phyloP scores from a whole-genome alignment of 768 basidiomycete genomes.

The Imleria badia region DNA sequence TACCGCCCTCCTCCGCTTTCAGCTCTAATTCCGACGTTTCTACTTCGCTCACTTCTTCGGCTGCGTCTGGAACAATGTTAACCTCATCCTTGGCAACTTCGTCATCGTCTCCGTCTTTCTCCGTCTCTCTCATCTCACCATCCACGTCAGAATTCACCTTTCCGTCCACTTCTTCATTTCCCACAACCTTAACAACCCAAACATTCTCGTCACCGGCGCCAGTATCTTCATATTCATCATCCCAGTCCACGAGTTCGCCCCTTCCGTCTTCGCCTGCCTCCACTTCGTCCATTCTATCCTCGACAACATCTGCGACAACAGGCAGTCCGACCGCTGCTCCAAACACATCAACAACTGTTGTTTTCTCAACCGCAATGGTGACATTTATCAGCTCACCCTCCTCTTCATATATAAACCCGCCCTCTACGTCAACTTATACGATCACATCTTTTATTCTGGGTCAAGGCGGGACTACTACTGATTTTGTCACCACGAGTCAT shows the following conservation, averaged over 20 bases:
- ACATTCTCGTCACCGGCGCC: neutral
- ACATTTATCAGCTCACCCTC: neutral
- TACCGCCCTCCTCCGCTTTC: constrained; percentile 2
- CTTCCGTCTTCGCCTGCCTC: neutral
- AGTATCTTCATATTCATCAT: neutral
- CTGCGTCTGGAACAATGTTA: neutral
- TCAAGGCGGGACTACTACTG: constrained; percentile 14
- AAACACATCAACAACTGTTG: constrained; percentile 9
- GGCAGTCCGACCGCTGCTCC: neutral
- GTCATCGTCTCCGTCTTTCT: neutral
- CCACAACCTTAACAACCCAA: neutral
- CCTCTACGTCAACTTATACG: constrained; percentile 20
- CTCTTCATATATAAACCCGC: neutral
- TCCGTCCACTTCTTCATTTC: neutral
- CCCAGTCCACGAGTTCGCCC: neutral
- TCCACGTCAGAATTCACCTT: neutral
- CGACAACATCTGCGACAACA: neutral
- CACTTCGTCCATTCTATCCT: neutral
- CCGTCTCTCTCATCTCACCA: neutral
- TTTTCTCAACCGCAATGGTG: constrained; percentile 16
- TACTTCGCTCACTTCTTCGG: neutral
- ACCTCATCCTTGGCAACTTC: neutral
- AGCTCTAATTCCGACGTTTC: constrained; percentile 21
- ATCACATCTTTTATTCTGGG: constrained; percentile 18
- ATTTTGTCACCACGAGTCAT: constrained; percentile 18